Percentiles rank a stretch among this genome's conserved stretches.
Conservation (phyloP, 805 yeast species). For the Lipomyces chichibuensis region DNA sequence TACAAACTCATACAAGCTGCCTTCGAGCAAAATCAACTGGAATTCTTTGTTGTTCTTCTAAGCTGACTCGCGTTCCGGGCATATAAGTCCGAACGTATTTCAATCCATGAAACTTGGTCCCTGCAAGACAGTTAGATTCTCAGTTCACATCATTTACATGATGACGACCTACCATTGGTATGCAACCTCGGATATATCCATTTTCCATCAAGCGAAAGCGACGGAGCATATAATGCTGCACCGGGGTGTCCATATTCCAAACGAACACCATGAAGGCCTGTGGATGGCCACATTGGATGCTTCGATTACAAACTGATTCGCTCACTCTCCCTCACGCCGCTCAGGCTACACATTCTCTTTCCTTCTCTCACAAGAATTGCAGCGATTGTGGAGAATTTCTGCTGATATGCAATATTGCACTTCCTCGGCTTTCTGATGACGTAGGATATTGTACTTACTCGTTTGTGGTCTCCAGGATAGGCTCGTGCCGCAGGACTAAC, state of each 20-base stretch:
- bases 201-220: constrained; percentile 28
- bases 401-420: background rate
- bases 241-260: constrained; percentile 53
- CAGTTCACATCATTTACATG: constrained; percentile 10
- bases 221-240: constrained; percentile 37
- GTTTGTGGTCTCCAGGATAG: background rate
- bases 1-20: constrained; percentile 21
- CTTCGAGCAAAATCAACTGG: constrained; percentile 24
- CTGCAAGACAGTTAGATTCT: background rate
- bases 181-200: constrained; percentile 42
- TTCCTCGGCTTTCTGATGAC: too few species aligned
- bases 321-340: background rate
- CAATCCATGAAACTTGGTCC: constrained; percentile 9
- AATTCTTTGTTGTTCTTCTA: constrained; percentile 16
- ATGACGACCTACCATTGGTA: constrained; percentile 34
- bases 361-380: background rate
- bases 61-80: constrained; percentile 10
- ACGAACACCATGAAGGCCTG: constrained; percentile 47
- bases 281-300: constrained; percentile 48
- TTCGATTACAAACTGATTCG: background rate
- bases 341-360: background rate
- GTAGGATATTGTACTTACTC: background rate
- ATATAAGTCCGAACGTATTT: constrained; percentile 13
- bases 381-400: background rate
- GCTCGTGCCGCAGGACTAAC: background rate